Evolutionary conservation across 2,329 filamentous ascomycete genomes (phyloP).

Genomic region (Nemania serpens): DNA sequence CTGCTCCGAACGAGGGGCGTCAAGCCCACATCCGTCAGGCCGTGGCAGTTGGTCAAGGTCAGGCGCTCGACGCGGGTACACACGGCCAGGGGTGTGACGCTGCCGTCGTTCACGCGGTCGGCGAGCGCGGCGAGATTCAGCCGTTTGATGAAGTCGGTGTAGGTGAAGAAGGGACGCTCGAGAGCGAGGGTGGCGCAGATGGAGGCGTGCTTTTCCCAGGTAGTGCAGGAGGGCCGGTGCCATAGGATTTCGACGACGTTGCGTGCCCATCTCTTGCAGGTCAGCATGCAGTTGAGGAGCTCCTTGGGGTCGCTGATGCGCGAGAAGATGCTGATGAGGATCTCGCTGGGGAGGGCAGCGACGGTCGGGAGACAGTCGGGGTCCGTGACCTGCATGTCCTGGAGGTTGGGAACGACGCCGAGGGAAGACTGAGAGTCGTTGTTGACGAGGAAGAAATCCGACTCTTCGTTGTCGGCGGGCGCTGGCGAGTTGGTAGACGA

Average conservation of each 20-base stretch:
- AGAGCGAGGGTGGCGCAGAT: slow-evolving; percentile 80
- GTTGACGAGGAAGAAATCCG: slow-evolving; percentile 85
- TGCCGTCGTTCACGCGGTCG: slow-evolving; percentile 82
- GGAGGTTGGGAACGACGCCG: slow-evolving; percentile 72
- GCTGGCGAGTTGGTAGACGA: slow-evolving; percentile 77
- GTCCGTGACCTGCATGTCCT: slow-evolving; percentile 72
- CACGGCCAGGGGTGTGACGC: slow-evolving; percentile 75
- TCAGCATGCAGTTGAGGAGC: slow-evolving; percentile 85
- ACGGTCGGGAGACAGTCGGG: slow-evolving; percentile 76
- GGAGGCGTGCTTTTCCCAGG: slow-evolving; percentile 77
- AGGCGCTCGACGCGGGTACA: slow-evolving; percentile 93
- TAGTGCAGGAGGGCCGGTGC: slow-evolving; percentile 91
- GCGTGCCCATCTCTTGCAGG: slow-evolving; percentile 91
- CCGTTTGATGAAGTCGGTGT: slow-evolving; percentile 87
- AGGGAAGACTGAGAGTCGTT: slow-evolving; percentile 95
- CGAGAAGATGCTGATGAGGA: slow-evolving; percentile 89
- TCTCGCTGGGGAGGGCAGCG: slow-evolving; percentile 86
- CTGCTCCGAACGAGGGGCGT: slow-evolving; percentile 80
- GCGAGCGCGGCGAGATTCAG: slow-evolving; percentile 85
- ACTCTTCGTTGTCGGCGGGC: slow-evolving; percentile 83
- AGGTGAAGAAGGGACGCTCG: slow-evolving; percentile 80
- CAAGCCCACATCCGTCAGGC: slow-evolving; percentile 82
- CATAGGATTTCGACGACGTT: slow-evolving; percentile 93
- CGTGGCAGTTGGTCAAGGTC: slow-evolving; percentile 87
- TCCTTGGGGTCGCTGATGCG: slow-evolving; percentile 78